phyloP scores from a whole-genome alignment of 306 rosid genomes.

The Cucumis melo region DNA sequence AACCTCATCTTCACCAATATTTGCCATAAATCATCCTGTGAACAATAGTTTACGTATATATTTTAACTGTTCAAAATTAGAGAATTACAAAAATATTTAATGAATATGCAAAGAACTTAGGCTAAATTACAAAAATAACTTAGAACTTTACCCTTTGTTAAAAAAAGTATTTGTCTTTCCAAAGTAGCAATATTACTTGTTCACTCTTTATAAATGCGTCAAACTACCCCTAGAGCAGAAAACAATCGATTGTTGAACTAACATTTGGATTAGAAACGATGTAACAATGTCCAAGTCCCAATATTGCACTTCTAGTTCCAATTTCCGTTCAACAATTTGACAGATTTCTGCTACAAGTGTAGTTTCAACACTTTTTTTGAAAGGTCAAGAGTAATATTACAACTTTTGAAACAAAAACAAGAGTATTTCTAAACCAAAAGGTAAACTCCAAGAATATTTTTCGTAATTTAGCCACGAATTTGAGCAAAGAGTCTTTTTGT shows the following conservation, averaged over 20 bases:
- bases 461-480: background rate
- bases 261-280: too few relatives aligned
- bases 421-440: background rate
- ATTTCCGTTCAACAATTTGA: too few relatives aligned
- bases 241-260: too few relatives aligned
- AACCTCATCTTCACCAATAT: constrained; percentile 21
- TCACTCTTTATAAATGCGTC: too few relatives aligned
- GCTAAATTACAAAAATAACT: background rate
- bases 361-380: too few relatives aligned
- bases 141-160: background rate
- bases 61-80: background rate
- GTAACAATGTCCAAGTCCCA: too few relatives aligned
- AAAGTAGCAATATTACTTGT: too few relatives aligned
- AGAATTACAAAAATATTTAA: background rate
- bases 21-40: constrained; percentile 27
- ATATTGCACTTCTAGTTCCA: background rate
- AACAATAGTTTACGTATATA: background rate
- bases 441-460: too few relatives aligned
- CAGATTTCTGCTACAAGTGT: background rate
- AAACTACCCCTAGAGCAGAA: too few relatives aligned
- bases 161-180: too few relatives aligned
- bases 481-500: background rate
- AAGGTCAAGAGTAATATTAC: background rate
- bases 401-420: background rate
- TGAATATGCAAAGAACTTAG: background rate